Evolutionary conservation across 2,329 filamentous ascomycete species (phyloP).

Genomic region (Erysiphe pulchra): DNA sequence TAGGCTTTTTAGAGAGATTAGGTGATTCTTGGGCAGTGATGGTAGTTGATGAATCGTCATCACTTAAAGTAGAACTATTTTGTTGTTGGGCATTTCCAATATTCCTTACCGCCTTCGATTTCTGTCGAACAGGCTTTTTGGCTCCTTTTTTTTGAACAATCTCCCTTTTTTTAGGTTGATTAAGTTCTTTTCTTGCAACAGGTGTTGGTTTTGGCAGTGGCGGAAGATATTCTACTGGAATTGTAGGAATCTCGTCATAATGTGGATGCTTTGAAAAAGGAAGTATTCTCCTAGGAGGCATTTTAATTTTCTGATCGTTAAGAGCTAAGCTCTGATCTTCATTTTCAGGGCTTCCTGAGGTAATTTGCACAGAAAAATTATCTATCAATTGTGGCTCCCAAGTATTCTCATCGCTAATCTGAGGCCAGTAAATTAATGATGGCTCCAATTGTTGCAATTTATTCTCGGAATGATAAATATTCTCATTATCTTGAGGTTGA

Average conservation of each 20-base stretch:
- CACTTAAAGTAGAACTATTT: not conserved
- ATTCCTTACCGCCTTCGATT: too few species aligned
- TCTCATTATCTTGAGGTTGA: too few species aligned
- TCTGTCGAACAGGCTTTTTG: constrained; percentile 1
- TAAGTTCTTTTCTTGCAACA: constrained; percentile 1
- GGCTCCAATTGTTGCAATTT: too few species aligned
- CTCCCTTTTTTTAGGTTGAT: constrained; percentile 1
- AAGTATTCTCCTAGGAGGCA: constrained; percentile 10
- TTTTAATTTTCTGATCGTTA: constrained; percentile 1
- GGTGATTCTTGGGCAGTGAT: not conserved
- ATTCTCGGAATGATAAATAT: too few species aligned
- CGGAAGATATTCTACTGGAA: constrained; percentile 4
- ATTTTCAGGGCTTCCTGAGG: too few species aligned
- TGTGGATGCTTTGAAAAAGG: constrained; percentile 7
- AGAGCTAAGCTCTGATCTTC: not conserved
- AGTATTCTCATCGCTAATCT: too few species aligned
- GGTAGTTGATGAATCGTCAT: not conserved
- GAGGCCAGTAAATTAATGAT: too few species aligned
- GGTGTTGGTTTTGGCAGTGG: constrained; percentile 9
- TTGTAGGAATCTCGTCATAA: not conserved
- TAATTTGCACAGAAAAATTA: too few species aligned
- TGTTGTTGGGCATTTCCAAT: too few species aligned
- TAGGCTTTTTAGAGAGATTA: too few species aligned
- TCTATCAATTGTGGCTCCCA: too few species aligned
- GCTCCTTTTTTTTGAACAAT: constrained; percentile 3